phyloP scores from a whole-genome alignment of 352 stramenopile genomes.

The Phytophthora cactorum region DNA sequence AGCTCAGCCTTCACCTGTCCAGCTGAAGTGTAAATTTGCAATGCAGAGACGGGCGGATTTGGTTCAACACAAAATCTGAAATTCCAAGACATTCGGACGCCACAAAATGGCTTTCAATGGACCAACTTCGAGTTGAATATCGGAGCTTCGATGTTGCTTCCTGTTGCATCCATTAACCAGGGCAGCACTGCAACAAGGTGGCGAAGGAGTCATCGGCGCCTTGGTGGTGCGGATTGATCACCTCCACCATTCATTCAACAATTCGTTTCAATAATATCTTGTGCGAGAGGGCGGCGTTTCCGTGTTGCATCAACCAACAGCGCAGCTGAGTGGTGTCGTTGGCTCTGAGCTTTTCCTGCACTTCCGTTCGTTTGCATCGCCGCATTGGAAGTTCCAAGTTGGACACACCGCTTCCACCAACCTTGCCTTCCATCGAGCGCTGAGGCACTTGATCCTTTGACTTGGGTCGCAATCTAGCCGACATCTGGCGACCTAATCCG shows the following conservation, averaged over 20 bases:
- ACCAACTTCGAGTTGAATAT: not conserved
- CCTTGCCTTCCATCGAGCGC: constrained; percentile 16
- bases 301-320: constrained; percentile 12
- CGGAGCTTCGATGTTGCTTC: not conserved
- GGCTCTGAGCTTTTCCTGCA: constrained; percentile 10
- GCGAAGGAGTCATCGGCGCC: not conserved
- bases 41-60: constrained; percentile 17
- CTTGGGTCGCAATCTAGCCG: not conserved
- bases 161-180: not conserved
- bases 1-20: constrained; percentile 3
- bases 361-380: constrained; percentile 17
- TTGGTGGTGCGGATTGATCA: not conserved
- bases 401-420: not conserved
- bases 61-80: constrained; percentile 13
- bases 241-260: constrained; percentile 15
- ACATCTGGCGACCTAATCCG: constrained; percentile 23
- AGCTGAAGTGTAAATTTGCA: constrained; percentile 13
- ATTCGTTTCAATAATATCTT: constrained; percentile 12
- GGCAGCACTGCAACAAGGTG: not conserved
- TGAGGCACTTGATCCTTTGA: constrained; percentile 18
- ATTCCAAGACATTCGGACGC: not conserved
- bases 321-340: constrained; percentile 9
- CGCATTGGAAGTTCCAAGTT: not conserved
- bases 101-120: not conserved
- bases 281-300: constrained; percentile 15